A percentile compares a stretch with the other conserved stretches of the same genome.
These are phyloP conservation scores for Acanthamoeba polyphaga DNA, from an alignment of 208 protist species.

Conservation along the genomic window DNA sequence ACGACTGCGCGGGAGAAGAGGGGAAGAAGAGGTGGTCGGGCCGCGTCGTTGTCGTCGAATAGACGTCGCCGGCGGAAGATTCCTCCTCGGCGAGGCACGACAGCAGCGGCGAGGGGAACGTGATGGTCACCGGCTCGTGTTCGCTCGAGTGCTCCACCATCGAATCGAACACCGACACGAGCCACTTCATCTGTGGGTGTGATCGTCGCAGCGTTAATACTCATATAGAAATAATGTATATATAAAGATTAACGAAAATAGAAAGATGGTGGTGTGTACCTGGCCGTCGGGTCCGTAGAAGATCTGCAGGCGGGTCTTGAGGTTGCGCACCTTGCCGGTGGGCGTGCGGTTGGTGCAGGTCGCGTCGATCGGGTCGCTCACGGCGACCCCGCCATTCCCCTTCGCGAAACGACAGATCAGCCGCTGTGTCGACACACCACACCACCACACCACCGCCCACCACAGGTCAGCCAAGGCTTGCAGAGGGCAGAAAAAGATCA, in stretches of 20 bases:
- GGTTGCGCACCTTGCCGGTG: conserved; percentile 7
- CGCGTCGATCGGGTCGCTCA: conserved; percentile 19
- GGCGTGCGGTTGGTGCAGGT: conserved; percentile 15
- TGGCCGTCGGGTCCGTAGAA: conserved; percentile 60
- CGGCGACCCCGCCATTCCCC: not conserved
- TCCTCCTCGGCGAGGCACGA: conserved; percentile 22
- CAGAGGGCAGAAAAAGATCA: not conserved
- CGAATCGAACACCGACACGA: conserved; percentile 43
- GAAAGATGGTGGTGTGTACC: not conserved
- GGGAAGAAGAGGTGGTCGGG: not conserved
- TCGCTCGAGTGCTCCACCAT: conserved; percentile 36
- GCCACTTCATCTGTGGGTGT: conserved; percentile 48
- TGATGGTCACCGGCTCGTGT: not conserved
- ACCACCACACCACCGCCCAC: not conserved
- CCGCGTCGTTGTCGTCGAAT: not conserved
- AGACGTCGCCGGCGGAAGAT: not conserved
- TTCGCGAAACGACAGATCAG: not conserved
- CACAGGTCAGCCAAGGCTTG: not conserved
- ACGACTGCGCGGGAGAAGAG: not conserved
- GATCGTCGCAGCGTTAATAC: no score
- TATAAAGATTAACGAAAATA: no score
- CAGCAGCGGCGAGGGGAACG: conserved; percentile 54
- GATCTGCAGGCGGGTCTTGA: conserved; percentile 2
- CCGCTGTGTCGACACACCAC: not conserved
- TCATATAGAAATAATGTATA: not conserved